Percentiles rank a stretch among this genome's conserved stretches.
Evolutionary conservation across 768 basidiomycete species (phyloP).

Genomic region (Calvatia gigantea): DNA sequence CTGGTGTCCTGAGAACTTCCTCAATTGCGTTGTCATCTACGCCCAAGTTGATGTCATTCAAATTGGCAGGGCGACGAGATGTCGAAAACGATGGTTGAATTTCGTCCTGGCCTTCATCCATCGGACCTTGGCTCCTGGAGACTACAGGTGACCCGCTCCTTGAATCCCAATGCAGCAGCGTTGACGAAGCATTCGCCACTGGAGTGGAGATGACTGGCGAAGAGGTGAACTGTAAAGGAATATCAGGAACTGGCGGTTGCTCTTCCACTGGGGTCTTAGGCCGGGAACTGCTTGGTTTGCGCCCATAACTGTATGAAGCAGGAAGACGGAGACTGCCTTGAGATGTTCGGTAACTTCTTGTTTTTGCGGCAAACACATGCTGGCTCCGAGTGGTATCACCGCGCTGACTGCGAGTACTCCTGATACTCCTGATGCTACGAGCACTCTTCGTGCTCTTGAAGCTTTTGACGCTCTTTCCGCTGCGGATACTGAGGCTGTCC

Average conservation of each 20-base stretch:
- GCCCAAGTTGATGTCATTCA: conserved; percentile 11
- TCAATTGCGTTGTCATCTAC: conserved; percentile 5
- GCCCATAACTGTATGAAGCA: conserved; percentile 22
- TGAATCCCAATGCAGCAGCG: conserved; percentile 16
- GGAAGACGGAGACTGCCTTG: conserved; percentile 67
- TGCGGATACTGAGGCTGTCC: conserved; percentile 14
- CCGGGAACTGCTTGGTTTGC: conserved; percentile 19
- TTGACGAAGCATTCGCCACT: conserved; percentile 22
- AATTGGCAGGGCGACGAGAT: background rate
- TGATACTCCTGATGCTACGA: conserved; percentile 29
- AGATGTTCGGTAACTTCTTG: conserved; percentile 59
- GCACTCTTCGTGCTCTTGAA: conserved; percentile 31
- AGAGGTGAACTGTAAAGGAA: conserved; percentile 28
- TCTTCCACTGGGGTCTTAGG: conserved; percentile 22
- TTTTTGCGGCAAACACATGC: conserved; percentile 61
- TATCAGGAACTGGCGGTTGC: conserved; percentile 31
- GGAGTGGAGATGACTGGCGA: conserved; percentile 16
- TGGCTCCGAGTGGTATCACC: conserved; percentile 30
- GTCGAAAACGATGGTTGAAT: background rate
- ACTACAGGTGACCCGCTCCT: conserved; percentile 5
- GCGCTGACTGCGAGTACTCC: conserved; percentile 30
- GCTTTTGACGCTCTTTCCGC: conserved; percentile 21
- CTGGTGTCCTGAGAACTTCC: conserved; percentile 7
- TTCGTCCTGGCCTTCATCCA: background rate
- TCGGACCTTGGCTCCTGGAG: background rate